Conservation (phyloP, 208 protist species). For the Crithidia thermophila region DNA sequence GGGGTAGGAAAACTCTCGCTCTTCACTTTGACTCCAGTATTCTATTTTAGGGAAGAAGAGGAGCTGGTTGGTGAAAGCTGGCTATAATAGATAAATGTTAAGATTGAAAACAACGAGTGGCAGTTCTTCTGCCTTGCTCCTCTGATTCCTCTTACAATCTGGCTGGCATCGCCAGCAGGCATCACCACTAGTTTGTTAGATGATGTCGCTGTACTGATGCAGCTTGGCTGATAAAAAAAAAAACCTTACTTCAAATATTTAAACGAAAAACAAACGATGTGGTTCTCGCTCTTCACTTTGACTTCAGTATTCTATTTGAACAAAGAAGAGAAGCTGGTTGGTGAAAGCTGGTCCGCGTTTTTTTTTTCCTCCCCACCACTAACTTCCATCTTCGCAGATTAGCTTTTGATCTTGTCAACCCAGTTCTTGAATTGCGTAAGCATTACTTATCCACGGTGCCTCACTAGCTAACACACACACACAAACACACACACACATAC, state of each 20-base stretch:
- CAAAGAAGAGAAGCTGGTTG: slow-evolving; percentile 40
- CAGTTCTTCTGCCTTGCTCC: neutral
- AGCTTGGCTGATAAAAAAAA: no score
- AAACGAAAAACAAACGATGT: neutral
- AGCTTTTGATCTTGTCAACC: no score
- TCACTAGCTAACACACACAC: neutral
- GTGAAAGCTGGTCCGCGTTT: slow-evolving; percentile 21
- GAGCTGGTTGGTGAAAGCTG: slow-evolving; percentile 42
- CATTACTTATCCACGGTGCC: no score
- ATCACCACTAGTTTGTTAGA: slow-evolving; percentile 9
- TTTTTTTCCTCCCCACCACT: no score
- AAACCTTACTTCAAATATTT: no score
- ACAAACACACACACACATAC: neutral
- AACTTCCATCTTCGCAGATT: no score
- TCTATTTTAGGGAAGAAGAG: slow-evolving; percentile 28
- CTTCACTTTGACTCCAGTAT: slow-evolving; percentile 39
- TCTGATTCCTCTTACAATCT: no score
- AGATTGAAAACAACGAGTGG: neutral
- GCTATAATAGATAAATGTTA: no score
- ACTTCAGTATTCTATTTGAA: slow-evolving; percentile 27
- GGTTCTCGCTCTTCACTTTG: slow-evolving; percentile 41
- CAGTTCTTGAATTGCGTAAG: no score
- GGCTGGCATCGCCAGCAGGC: slow-evolving; percentile 33
- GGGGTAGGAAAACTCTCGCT: no score
- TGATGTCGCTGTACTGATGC: slow-evolving; percentile 35